Evolutionary conservation across 169 alveolate genomes (phyloP).

Genomic region (Cryptosporidium viatorum): DNA sequence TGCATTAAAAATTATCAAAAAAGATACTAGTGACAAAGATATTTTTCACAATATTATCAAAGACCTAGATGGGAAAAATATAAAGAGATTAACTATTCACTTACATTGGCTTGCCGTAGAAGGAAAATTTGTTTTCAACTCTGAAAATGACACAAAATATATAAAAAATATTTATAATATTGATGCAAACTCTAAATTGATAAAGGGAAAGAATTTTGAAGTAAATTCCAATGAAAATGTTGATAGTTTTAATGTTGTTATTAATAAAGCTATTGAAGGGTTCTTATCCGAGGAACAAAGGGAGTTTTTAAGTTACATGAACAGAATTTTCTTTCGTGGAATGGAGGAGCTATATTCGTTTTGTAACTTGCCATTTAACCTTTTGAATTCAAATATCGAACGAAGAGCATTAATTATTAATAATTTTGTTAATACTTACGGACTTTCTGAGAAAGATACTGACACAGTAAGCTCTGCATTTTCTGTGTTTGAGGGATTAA

Average conservation of each 20-base stretch:
- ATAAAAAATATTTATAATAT: slow-evolving; percentile 11
- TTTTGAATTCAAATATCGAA: neutral
- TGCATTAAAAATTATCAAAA: neutral
- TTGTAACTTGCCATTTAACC: neutral
- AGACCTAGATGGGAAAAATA: neutral
- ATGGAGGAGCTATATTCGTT: slow-evolving; percentile 21
- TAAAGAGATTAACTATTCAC: neutral
- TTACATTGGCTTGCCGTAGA: slow-evolving; percentile 73
- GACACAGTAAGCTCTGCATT: slow-evolving; percentile 12
- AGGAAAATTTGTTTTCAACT: slow-evolving; percentile 46
- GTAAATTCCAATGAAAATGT: neutral
- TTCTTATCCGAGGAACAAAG: slow-evolving; percentile 45
- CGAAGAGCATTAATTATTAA: neutral
- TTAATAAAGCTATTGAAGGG: slow-evolving; percentile 18
- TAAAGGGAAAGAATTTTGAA: neutral
- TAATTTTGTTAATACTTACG: slow-evolving; percentile 12
- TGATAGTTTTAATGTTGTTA: slow-evolving; percentile 19
- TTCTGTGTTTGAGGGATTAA: neutral
- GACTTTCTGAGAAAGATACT: slow-evolving; percentile 67
- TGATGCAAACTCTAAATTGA: neutral
- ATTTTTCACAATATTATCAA: slow-evolving; percentile 31
- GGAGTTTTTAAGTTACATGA: slow-evolving; percentile 44
- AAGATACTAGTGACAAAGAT: neutral
- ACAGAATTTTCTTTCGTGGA: slow-evolving; percentile 24
- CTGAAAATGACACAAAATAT: slow-evolving; percentile 39